Evolutionary conservation across 2,329 filamentous ascomycete genomes (phyloP).

Genomic region (Pseudogymnoascus sp.): DNA sequence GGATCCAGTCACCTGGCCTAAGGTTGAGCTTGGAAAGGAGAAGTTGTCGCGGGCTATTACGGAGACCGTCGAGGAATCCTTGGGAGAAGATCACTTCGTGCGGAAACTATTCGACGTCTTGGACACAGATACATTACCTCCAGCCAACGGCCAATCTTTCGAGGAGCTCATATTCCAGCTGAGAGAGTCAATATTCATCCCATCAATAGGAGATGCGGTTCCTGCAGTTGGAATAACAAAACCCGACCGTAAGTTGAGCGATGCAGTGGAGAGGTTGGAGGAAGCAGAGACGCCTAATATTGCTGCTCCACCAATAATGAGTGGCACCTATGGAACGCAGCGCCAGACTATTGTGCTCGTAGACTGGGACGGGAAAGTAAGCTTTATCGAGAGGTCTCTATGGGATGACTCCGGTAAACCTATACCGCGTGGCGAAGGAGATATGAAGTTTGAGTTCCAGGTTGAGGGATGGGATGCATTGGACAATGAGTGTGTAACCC

Average conservation of each 20-base stretch:
- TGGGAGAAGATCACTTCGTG: conserved; percentile 43
- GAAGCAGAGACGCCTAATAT: conserved; percentile 31
- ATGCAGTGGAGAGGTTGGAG: conserved; percentile 28
- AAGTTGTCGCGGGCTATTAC: conserved; percentile 33
- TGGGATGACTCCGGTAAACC: conserved; percentile 52
- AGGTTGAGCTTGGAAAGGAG: conserved; percentile 47
- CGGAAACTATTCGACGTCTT: conserved; percentile 47
- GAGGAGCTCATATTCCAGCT: conserved; percentile 48
- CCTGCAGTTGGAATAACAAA: conserved; percentile 15
- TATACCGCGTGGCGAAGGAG: conserved; percentile 47
- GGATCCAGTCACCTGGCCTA: conserved; percentile 51
- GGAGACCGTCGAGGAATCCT: conserved; percentile 32
- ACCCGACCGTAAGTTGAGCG: conserved; percentile 24
- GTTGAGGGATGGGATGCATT: conserved; percentile 40
- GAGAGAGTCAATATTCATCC: conserved; percentile 56
- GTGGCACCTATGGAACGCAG: conserved; percentile 58
- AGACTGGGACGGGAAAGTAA: conserved; percentile 56
- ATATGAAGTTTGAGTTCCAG: conserved; percentile 48
- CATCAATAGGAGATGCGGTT: conserved; percentile 45
- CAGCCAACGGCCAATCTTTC: conserved; percentile 32
- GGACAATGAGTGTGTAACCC: conserved; percentile 18
- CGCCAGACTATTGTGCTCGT: conserved; percentile 56
- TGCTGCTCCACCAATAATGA: conserved; percentile 40
- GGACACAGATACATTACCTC: conserved; percentile 50
- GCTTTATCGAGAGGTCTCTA: conserved; percentile 51